A percentile compares a stretch with the other conserved stretches of the same genome.
phyloP scores from a whole-genome alignment of 768 basidiomycete genomes.

The Phlegmacium glaucopus region DNA sequence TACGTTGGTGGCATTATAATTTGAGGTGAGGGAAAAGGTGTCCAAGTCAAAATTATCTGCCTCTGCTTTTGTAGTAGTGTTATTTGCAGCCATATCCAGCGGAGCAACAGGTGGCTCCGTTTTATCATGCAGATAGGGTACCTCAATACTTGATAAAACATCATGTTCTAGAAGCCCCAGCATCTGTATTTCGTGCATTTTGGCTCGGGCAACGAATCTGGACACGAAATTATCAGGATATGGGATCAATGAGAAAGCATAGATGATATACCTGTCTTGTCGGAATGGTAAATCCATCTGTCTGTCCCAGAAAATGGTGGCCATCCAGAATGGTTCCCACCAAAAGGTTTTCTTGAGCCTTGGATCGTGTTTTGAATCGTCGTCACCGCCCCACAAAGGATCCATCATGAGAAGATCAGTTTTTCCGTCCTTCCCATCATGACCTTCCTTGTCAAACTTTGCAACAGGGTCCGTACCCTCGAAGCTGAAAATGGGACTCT shows the following conservation, averaged over 20 bases:
- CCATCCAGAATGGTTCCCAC: conserved; percentile 92
- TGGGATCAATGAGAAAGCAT: background rate
- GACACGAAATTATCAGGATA: conserved; percentile 5
- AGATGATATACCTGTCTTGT: conserved; percentile 55
- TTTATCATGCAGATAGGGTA: conserved; percentile 67
- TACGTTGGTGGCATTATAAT: conserved; percentile 29
- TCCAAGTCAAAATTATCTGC: conserved; percentile 75
- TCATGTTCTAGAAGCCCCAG: conserved; percentile 90
- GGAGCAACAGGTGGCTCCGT: conserved; percentile 28
- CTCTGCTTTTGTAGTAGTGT: conserved; percentile 44
- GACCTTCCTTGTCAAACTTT: conserved; percentile 40
- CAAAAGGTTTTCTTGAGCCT: conserved; percentile 60
- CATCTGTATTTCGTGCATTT: conserved; percentile 97
- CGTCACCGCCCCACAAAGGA: conserved; percentile 75
- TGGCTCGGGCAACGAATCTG: conserved; percentile 91
- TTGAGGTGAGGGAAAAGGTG: conserved; percentile 50
- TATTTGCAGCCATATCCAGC: conserved; percentile 32
- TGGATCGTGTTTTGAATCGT: conserved; percentile 32
- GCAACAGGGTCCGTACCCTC: conserved; percentile 57
- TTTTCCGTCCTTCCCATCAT: conserved; percentile 16
- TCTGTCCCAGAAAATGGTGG: conserved; percentile 80
- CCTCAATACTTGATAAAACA: conserved; percentile 83
- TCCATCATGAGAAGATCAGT: conserved; percentile 65
- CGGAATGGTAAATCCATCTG: conserved; percentile 85
- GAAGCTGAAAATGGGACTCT: conserved; percentile 92